Base-by-base conservation (phyloP, 176 grass and related monocot species). In the Ensete glaucum region DNA sequence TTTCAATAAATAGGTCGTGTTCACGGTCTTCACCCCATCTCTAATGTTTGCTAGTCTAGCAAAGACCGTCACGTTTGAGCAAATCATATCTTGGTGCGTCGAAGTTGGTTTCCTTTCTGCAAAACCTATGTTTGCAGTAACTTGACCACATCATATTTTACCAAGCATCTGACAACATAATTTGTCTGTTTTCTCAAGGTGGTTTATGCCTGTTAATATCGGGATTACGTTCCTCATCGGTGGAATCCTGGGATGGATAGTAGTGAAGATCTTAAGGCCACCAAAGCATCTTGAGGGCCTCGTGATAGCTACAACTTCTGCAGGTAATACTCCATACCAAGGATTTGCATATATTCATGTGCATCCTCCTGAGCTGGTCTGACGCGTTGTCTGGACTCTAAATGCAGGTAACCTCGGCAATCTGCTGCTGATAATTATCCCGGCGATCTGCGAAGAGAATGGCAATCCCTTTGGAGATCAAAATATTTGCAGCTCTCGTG, bases 121-220 rank as follows among this genome's bases (percentile, higher is more conserved):
- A 22, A 21, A 43, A 14, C 7, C 22, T 56, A 6, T 25, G 9
- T 1, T 43, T 34, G 49, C 71, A 73, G 52, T 54, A 10, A 23
- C 22, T 22, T 73, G 50, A 53, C n/a, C 1, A 7, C 10, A 25
- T 0, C 17, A 20, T 56, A 22, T 49, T 72, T 11, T 51, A 13
- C 50, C 9, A 51, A 54, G 13, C 11, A 54, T 23, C 27, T 22
- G 20, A 23, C 10, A 12, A 73, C 13, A 55, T 54, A 52, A 54
- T 23, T n/a, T 8, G n/a, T 25, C 29, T 64, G 11, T 64, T 21
- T 88, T 68, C 14, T 82, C 9, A 51, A 98, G 94, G 95, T 98
- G 95, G 95, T 98, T 93, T 75, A 98, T 98, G 95, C 95, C 90
- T 1, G 69, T 98, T 20, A 98, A 98, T 66, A 87, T 93, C 58